phyloP scores from a whole-genome alignment of 2,329 filamentous ascomycete genomes.

The Verticillium alfalfae region DNA sequence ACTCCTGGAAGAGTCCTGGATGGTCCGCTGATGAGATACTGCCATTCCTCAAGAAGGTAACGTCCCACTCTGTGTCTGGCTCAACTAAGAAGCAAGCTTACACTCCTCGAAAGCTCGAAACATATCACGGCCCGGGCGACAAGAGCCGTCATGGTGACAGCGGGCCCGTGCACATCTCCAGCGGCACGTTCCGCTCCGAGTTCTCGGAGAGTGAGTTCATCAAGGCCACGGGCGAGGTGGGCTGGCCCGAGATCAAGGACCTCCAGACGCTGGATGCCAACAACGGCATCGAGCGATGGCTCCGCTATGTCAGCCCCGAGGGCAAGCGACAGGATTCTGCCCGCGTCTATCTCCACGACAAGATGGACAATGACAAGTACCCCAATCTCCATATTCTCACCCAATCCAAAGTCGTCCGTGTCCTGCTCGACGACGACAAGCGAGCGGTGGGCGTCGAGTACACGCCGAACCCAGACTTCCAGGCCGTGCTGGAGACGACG shows the following conservation, averaged over 20 bases:
- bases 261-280: constrained; percentile 39
- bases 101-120: constrained; percentile 11
- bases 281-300: constrained; percentile 22
- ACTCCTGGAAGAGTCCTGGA: constrained; percentile 46
- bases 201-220: constrained; percentile 35
- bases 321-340: constrained; percentile 27
- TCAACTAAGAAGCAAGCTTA: not conserved
- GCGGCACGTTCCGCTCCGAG: constrained; percentile 34
- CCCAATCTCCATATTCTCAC: constrained; percentile 24
- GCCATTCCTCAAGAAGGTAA: constrained; percentile 43
- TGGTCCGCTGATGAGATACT: constrained; percentile 46
- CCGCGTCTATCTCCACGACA: constrained; percentile 21
- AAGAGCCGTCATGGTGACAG: constrained; percentile 32
- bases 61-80: not conserved
- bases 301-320: constrained; percentile 26
- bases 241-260: constrained; percentile 42
- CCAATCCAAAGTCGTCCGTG: constrained; percentile 20
- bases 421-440: constrained; percentile 41
- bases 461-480: constrained; percentile 30
- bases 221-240: constrained; percentile 34
- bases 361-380: constrained; percentile 18
- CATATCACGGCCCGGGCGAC: constrained; percentile 18
- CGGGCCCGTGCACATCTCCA: constrained; percentile 42
- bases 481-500: constrained; percentile 10
- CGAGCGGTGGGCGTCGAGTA: constrained; percentile 55